A percentile compares a stretch with the other conserved stretches of the same genome.
These are phyloP conservation scores for Phialophora tarda DNA, from an alignment of 2,329 filamentous ascomycete species.

Conservation along the genomic window DNA sequence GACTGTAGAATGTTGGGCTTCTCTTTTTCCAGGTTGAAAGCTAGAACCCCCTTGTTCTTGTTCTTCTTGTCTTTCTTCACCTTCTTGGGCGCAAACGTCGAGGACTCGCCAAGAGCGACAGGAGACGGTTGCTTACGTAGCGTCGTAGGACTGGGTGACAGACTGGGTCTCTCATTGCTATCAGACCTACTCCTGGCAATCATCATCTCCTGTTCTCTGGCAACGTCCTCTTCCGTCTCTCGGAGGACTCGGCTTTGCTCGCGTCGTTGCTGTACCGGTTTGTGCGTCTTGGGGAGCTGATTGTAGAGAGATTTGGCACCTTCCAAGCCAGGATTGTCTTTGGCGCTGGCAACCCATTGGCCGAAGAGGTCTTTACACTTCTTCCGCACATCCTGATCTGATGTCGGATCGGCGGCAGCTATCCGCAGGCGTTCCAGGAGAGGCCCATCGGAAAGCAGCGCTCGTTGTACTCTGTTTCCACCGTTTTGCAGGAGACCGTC, in stretches of 20 bases:
- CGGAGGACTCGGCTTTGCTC: constrained; percentile 81
- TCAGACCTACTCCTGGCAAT: constrained; percentile 30
- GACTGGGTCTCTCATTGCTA: constrained; percentile 24
- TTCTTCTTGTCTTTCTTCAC: constrained; percentile 52
- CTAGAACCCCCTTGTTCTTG: constrained; percentile 59
- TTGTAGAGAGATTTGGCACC: constrained; percentile 79
- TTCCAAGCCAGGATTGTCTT: constrained; percentile 77
- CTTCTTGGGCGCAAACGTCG: constrained; percentile 36
- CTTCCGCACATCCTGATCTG: constrained; percentile 81
- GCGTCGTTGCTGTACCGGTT: constrained; percentile 67
- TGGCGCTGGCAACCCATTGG: constrained; percentile 82
- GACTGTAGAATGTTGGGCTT: constrained; percentile 83
- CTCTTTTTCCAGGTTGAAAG: constrained; percentile 84
- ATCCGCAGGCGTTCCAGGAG: constrained; percentile 89
- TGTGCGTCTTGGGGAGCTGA: constrained; percentile 70
- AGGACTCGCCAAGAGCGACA: constrained; percentile 34
- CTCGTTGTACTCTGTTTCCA: constrained; percentile 81
- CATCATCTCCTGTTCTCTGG: constrained; percentile 57
- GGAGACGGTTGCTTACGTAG: constrained; percentile 35
- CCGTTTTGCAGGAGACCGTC: constrained; percentile 96
- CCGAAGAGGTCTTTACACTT: constrained; percentile 88
- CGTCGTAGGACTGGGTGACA: constrained; percentile 32
- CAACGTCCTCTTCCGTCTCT: constrained; percentile 74
- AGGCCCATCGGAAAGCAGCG: constrained; percentile 82
- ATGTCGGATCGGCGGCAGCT: constrained; percentile 81